phyloP scores from a whole-genome alignment of 768 basidiomycete genomes.

The Lactifluus echinatus region DNA sequence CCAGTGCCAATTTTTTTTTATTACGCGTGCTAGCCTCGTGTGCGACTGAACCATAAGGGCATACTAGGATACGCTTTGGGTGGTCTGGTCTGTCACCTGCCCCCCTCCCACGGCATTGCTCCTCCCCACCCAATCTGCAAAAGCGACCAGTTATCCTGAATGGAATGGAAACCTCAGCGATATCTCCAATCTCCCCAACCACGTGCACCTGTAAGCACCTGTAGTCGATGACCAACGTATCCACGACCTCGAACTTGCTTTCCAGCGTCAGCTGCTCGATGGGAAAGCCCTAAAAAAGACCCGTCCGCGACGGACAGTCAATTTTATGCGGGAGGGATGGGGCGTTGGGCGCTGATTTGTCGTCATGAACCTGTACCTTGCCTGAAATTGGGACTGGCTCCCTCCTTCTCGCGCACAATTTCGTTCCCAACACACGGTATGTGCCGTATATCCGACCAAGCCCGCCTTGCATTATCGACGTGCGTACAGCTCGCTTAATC shows the following conservation, averaged over 20 bases:
- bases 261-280: slow-evolving; percentile 60
- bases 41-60: no score
- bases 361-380: not conserved
- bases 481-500: slow-evolving; percentile 32
- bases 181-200: slow-evolving; percentile 65
- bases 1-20: no score
- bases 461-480: slow-evolving; percentile 84
- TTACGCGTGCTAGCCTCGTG: no score
- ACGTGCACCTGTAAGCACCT: no score
- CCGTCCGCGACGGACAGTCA: slow-evolving; percentile 86
- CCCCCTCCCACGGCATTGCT: slow-evolving; percentile 44
- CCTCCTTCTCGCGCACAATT: slow-evolving; percentile 34
- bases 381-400: not conserved
- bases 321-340: slow-evolving; percentile 86
- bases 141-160: slow-evolving; percentile 39
- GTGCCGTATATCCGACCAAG: slow-evolving; percentile 73
- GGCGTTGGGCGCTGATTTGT: slow-evolving; percentile 71
- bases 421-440: slow-evolving; percentile 64
- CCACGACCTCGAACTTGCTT: slow-evolving; percentile 73
- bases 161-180: slow-evolving; percentile 80
- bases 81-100: not conserved
- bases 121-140: slow-evolving; percentile 38
- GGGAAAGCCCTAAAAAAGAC: slow-evolving; percentile 86
- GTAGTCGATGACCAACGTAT: slow-evolving; percentile 71
- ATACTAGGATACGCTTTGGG: not conserved